Base-by-base conservation (phyloP, 2,329 filamentous ascomycete genomes). In the Fonsecaea monophora region DNA sequence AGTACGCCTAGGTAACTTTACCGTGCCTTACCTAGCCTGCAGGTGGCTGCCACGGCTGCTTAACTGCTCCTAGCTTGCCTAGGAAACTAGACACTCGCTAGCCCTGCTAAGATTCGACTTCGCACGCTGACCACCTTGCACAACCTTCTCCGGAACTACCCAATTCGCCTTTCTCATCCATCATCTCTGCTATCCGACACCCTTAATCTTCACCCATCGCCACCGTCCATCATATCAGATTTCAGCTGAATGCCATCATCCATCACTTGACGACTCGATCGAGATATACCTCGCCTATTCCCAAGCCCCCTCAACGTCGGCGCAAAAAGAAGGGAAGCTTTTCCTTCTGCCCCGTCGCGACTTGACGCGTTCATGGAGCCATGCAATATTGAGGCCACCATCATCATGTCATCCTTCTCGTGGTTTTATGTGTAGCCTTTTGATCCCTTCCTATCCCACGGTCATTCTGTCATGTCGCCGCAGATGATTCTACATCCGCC, bases 281-380 rank as follows among this genome's bases (percentile, higher is more conserved):
- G 9, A 25, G 18, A 50, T 10, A 9, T 25, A 8, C 18, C 21
- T 25, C 25, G 10, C 9, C 25, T 12, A 50, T 50, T 21, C 8
- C 45, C 18, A 18, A 50, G 18, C 15, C 18, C 18, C n/a, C 21
- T 34, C 21, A 53, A 13, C 42, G 4, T 40, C 18, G 42, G 59
- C 48, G 59, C 59, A 13, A 9, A 37, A 38, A 30, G 35, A 45
- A 53, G 54, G 59, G 64, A 32, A 62, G 40, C 30, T 37, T 56
- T 54, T 50, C 62, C 59, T 68, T 64, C 60, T 54, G 30, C 55
- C 21, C 60, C 60, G 60, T 62, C 60, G 60, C 60, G 60, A 40
- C 45, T 53, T 58, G 59, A 68, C 66, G 66, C 62, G 62, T 68
- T 53, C 37, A 68, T 68, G 66, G 66, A 66, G 62, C 42, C 53